These are phyloP conservation scores for Carallia brachiata DNA, from an alignment of 345 rosid species.

Conservation along the genomic window DNA sequence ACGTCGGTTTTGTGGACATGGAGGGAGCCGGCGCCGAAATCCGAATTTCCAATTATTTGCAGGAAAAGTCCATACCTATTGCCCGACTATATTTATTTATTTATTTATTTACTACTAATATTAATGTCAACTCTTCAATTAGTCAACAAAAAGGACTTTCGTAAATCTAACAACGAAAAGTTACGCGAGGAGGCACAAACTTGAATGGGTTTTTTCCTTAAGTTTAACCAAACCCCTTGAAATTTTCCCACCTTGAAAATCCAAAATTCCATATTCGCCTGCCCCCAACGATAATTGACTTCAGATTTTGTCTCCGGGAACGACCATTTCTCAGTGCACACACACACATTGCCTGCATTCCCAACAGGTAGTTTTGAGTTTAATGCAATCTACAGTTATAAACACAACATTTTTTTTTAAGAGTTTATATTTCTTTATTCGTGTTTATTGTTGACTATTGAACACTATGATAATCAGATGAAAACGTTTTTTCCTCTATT, in stretches of 20 bases:
- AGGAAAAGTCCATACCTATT: too few species aligned
- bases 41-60: not conserved
- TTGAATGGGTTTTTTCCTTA: not conserved
- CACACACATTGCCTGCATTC: not conserved
- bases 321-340: not conserved
- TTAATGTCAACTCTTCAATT: not conserved
- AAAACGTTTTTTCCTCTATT: too few species aligned
- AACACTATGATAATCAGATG: too few species aligned
- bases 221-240: conserved; percentile 27
- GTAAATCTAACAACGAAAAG: not conserved
- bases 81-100: too few species aligned
- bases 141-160: not conserved
- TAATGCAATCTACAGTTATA: not conserved
- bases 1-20: too few species aligned
- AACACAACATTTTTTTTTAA: not conserved
- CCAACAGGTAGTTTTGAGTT: not conserved
- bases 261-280: conserved; percentile 3
- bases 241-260: conserved; percentile 5
- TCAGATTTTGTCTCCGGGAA: not conserved
- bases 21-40: not conserved
- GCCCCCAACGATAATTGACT: conserved; percentile 24
- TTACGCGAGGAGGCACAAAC: not conserved
- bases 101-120: not conserved
- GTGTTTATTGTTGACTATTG: too few species aligned
- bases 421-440: not conserved